Evolutionary conservation across 257 asterid genomes (phyloP).

Genomic region (Nicotiana tabacum): DNA sequence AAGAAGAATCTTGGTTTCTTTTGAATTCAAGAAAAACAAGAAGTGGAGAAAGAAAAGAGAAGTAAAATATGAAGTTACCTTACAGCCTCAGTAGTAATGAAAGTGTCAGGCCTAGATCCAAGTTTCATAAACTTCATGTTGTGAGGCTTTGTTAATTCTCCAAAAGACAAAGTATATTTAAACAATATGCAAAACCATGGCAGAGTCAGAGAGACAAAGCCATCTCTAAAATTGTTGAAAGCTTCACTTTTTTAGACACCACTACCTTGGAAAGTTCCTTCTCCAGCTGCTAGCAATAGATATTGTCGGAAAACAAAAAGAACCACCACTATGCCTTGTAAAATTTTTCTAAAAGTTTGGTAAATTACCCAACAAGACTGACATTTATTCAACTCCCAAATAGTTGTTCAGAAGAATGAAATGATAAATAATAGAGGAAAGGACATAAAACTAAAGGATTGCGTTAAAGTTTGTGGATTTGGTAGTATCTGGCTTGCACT

Average conservation of each 20-base stretch:
- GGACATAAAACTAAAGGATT: slow-evolving; percentile 3
- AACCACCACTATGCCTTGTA: background rate
- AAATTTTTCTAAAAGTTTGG: background rate
- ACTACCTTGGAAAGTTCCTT: slow-evolving; percentile 24
- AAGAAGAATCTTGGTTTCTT: background rate
- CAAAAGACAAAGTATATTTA: background rate
- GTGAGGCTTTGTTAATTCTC: background rate
- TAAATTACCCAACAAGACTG: background rate
- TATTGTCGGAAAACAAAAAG: slow-evolving; percentile 30
- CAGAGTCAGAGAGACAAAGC: slow-evolving; percentile 21
- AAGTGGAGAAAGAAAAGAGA: background rate
- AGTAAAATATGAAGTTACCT: slow-evolving; percentile 27
- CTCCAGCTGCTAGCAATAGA: slow-evolving; percentile 44
- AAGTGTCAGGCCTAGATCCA: slow-evolving; percentile 57
- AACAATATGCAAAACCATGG: slow-evolving; percentile 12
- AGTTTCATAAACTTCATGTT: slow-evolving; percentile 62
- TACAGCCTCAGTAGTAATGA: slow-evolving; percentile 45
- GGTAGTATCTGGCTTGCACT: slow-evolving; percentile 13
- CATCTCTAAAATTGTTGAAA: slow-evolving; percentile 12
- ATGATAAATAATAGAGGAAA: background rate
- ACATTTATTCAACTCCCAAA: background rate
- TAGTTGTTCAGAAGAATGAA: background rate
- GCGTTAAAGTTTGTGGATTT: background rate
- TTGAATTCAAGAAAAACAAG: background rate
- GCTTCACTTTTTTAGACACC: slow-evolving; percentile 20